Percentiles rank a stretch among this genome's conserved stretches.
Conservation (phyloP, 2,329 filamentous ascomycete genomes). For the Tympanopsis confertula region DNA sequence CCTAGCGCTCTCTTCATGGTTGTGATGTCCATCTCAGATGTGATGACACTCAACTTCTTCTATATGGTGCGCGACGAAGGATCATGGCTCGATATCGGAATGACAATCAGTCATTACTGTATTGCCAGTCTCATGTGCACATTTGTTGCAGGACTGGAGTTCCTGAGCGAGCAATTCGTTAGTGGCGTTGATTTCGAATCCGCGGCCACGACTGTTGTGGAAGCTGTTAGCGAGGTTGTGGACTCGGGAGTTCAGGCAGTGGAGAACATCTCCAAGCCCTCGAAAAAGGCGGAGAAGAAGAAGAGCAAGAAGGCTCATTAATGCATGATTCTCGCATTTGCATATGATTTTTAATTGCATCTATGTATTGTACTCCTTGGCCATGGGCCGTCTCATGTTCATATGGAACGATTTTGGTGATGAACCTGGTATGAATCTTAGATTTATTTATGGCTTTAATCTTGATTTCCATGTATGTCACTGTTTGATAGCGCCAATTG, state of each 20-base stretch:
- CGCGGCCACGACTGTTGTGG: conserved; percentile 3
- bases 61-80: conserved; percentile 96
- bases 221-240: background rate
- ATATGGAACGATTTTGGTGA: too few relatives aligned
- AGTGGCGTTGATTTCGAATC: conserved; percentile 60
- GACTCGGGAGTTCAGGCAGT: conserved; percentile 8
- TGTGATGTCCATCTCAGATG: conserved; percentile 81
- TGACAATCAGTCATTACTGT: conserved; percentile 87
- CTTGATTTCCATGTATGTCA: too few relatives aligned
- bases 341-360: too few relatives aligned
- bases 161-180: conserved; percentile 73
- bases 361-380: too few relatives aligned
- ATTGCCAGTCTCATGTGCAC: conserved; percentile 84
- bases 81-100: conserved; percentile 94
- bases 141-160: conserved; percentile 81
- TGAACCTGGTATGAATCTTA: too few relatives aligned
- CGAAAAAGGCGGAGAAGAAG: too few relatives aligned
- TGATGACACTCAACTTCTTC: conserved; percentile 91
- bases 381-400: too few relatives aligned
- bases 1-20: conserved; percentile 88
- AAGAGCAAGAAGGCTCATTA: too few relatives aligned
- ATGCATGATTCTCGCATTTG: too few relatives aligned
- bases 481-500: too few relatives aligned
- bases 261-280: conserved; percentile 9
- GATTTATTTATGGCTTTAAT: too few relatives aligned